phyloP scores from a whole-genome alignment of 2,329 filamentous ascomycete species.

The Tricladium varicosporioides region DNA sequence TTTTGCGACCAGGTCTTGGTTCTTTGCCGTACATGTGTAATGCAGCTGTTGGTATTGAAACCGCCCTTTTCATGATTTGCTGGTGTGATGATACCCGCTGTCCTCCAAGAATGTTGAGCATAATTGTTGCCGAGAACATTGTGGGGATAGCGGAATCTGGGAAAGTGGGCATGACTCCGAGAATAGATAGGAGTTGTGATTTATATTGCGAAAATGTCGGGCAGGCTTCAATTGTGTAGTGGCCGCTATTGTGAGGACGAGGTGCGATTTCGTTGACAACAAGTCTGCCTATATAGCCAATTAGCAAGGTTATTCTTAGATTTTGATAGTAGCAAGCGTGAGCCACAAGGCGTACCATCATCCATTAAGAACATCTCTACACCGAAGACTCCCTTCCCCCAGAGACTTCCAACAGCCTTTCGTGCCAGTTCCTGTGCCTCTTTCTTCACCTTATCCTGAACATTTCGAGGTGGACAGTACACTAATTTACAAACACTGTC shows the following conservation, averaged over 20 bases:
- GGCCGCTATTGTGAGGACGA: constrained; percentile 64
- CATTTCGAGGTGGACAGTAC: constrained; percentile 76
- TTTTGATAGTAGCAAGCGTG: too few relatives aligned
- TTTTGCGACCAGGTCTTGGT: constrained; percentile 85
- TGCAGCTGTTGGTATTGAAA: constrained; percentile 55
- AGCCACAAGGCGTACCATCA: constrained; percentile 50
- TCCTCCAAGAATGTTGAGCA: constrained; percentile 79
- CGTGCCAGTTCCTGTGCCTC: constrained; percentile 74
- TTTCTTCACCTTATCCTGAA: constrained; percentile 57
- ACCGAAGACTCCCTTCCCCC: constrained; percentile 90
- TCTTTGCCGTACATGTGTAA: constrained; percentile 93
- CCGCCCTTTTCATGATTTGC: constrained; percentile 49
- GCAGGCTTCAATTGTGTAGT: constrained; percentile 92
- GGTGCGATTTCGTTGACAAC: constrained; percentile 61
- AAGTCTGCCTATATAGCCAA: constrained; percentile 50
- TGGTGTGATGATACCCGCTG: constrained; percentile 63
- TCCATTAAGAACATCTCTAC: constrained; percentile 91
- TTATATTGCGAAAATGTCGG: constrained; percentile 87
- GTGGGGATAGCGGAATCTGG: constrained; percentile 37
- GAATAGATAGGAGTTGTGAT: constrained; percentile 75
- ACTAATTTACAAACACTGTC: constrained; percentile 94
- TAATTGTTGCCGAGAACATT: constrained; percentile 52
- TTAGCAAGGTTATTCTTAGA: too few relatives aligned
- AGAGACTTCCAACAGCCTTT: constrained; percentile 75
- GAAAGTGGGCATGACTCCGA: constrained; percentile 48